Conservation (phyloP, 2,329 filamentous ascomycete species). For the Ilyonectria mors-panacis region DNA sequence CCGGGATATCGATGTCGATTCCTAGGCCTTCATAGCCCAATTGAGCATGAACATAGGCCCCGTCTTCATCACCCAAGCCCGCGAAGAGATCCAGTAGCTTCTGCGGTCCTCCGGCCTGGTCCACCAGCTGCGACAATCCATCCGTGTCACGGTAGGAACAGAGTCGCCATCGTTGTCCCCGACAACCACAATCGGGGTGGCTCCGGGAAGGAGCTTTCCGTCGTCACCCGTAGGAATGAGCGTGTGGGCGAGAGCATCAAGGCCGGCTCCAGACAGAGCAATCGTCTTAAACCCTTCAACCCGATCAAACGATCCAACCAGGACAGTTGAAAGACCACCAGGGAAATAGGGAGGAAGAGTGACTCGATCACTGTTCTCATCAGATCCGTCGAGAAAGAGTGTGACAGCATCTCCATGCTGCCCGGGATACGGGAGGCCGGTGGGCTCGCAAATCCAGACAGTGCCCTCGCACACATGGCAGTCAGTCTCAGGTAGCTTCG, state of each 20-base stretch:
- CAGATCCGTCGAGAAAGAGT: slow-evolving; percentile 7
- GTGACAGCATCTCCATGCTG: not conserved
- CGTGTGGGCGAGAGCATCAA: slow-evolving; percentile 26
- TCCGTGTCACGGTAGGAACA: no score
- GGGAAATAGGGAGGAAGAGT: slow-evolving; percentile 19
- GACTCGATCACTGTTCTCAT: not conserved
- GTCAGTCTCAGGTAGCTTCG: slow-evolving; percentile 34
- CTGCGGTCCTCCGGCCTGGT: not conserved
- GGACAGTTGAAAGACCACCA: slow-evolving; percentile 31
- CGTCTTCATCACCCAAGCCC: slow-evolving; percentile 7
- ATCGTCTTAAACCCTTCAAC: slow-evolving; percentile 21
- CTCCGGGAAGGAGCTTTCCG: slow-evolving; percentile 35
- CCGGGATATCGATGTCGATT: slow-evolving; percentile 10
- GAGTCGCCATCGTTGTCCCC: not conserved
- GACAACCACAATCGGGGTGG: slow-evolving; percentile 6
- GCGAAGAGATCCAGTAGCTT: slow-evolving; percentile 6
- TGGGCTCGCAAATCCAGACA: slow-evolving; percentile 46
- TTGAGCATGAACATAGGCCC: slow-evolving; percentile 1
- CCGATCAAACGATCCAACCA: slow-evolving; percentile 35
- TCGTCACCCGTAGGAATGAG: slow-evolving; percentile 38
- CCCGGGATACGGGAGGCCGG: slow-evolving; percentile 7
- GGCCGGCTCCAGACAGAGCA: slow-evolving; percentile 26
- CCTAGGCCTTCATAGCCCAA: not conserved
- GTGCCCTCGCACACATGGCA: slow-evolving; percentile 44
- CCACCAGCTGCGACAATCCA: not conserved